Evolutionary conservation across 805 yeast species (phyloP), one percentile per base, ranked within the genome.

Genomic region (Saturnispora gosingensis): DNA sequence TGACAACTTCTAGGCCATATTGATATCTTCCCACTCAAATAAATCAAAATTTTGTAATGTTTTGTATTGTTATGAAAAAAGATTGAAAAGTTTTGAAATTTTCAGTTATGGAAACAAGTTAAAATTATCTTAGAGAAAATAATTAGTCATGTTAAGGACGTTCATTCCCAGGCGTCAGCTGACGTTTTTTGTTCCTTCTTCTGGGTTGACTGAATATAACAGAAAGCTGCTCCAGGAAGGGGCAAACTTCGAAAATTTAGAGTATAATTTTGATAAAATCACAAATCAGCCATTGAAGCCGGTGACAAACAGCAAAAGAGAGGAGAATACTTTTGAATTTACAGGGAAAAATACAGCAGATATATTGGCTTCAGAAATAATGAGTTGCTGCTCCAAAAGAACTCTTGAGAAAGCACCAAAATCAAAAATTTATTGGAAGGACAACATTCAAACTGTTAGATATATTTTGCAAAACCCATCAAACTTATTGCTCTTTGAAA

Each of bases 1-100:
- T 11, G 63, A 57, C 3, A 67, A 67, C 5, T 69, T 70, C 51
- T 68, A 52, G 51, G 13, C 15, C 7, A 11, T n/a, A 13, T 24
- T 8, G 10, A 24, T 8, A 3, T 18, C 7, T n/a, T 22, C 20
- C 9, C 4, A 22, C 32, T 43, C 27, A 43, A 36, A 32, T 43
- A 43, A 43, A n/a, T 15, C 10, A 11, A 18, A 18, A 38, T 38
- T 35, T 16, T 38, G 25, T 38, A 38, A 7, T 11, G 16, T 38
- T 35, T 38, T 18, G 20, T 18, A 10, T 38, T 24, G 18, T 9
- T 3, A 27, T 43, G 15, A 43, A 28, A 27, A 28, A 38, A 38
- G 24, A 10, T 30, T 18, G 25, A 38, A 38, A 38, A 38, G 20
- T 38, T 38, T 18, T n/a, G 13, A 13, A 11, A 18, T 38, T 38